Evolutionary conservation across 768 basidiomycete genomes (phyloP).

Genomic region (Tremella yokohamensis): DNA sequence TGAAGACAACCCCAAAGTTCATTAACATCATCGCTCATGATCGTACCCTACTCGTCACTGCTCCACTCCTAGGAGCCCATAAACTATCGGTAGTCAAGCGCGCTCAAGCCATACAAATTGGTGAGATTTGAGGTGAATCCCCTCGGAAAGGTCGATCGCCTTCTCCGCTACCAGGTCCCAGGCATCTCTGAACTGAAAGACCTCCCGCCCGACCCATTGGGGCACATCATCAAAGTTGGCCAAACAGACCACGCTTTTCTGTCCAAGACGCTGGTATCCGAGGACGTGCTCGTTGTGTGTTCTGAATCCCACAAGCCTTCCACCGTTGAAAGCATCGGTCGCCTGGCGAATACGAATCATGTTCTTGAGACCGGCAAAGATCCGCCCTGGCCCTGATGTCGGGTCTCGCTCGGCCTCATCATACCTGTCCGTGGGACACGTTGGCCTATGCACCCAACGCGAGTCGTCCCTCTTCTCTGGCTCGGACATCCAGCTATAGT

Average conservation of each 20-base stretch:
- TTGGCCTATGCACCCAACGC: constrained; percentile 11
- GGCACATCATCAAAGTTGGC: constrained; percentile 16
- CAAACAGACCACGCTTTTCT: constrained; percentile 5
- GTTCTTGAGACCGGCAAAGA: constrained; percentile 5
- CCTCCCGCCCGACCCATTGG: constrained; percentile 14
- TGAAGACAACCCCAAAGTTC: too few species aligned
- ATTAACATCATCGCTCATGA: too few species aligned
- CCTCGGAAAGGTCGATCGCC: constrained; percentile 5
- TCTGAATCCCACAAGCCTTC: constrained; percentile 12
- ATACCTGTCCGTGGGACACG: constrained; percentile 8
- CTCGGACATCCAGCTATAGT: constrained; percentile 13
- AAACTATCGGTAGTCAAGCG: too few species aligned
- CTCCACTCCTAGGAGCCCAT: too few species aligned
- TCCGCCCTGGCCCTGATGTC: constrained; percentile 3
- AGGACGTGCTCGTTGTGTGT: constrained; percentile 15
- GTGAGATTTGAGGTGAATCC: constrained; percentile 11
- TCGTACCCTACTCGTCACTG: constrained; percentile 19
- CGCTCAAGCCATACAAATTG: constrained; percentile 14
- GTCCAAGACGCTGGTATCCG: constrained; percentile 11
- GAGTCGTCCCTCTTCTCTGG: constrained; percentile 12
- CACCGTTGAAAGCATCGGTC: constrained; percentile 13
- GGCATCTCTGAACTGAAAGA: constrained; percentile 8
- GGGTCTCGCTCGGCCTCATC: neutral
- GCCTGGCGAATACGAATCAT: constrained; percentile 5
- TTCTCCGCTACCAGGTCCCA: constrained; percentile 4